A percentile compares a stretch with the other conserved stretches of the same genome.
phyloP scores from a whole-genome alignment of 768 basidiomycete species.

The Cyclocybe cylindracea region DNA sequence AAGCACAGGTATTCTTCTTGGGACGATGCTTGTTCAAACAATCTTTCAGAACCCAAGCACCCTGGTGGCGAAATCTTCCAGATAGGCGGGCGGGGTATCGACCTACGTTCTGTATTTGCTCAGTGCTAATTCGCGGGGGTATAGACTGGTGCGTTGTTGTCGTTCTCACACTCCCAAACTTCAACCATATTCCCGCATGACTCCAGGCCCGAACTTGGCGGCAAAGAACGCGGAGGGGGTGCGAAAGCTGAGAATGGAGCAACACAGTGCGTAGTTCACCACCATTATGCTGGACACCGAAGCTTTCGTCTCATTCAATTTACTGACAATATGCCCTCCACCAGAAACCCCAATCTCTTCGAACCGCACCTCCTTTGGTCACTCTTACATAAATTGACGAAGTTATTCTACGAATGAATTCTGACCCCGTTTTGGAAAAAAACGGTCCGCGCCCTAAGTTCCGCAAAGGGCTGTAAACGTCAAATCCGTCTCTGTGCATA shows the following conservation, averaged over 20 bases:
- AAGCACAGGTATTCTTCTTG: conserved; percentile 79
- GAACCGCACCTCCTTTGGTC: conserved; percentile 91
- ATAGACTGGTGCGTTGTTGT: conserved; percentile 73
- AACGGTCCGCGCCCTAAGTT: too few species aligned
- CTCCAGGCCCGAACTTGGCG: conserved; percentile 71
- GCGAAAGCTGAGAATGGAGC: conserved; percentile 42
- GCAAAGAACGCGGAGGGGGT: conserved; percentile 64
- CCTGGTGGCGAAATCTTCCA: too few species aligned
- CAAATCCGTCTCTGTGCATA: conserved; percentile 68
- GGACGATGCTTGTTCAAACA: too few species aligned
- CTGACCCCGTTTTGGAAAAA: too few species aligned
- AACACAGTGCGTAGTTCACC: conserved; percentile 32
- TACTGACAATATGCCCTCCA: background rate
- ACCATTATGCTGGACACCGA: conserved; percentile 5
- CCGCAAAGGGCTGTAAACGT: too few species aligned
- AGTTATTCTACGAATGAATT: too few species aligned
- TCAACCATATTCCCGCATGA: conserved; percentile 9
- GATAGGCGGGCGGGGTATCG: too few species aligned
- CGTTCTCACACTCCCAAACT: conserved; percentile 29
- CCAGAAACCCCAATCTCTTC: conserved; percentile 75
- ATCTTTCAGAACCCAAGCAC: too few species aligned
- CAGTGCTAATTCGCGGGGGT: conserved; percentile 85
- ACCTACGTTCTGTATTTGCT: conserved; percentile 16
- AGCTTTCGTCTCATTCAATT: conserved; percentile 1
- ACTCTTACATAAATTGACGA: too few species aligned